Evolutionary conservation across 2,329 filamentous ascomycete species (phyloP).

Genomic region (Exophiala xenobiotica): DNA sequence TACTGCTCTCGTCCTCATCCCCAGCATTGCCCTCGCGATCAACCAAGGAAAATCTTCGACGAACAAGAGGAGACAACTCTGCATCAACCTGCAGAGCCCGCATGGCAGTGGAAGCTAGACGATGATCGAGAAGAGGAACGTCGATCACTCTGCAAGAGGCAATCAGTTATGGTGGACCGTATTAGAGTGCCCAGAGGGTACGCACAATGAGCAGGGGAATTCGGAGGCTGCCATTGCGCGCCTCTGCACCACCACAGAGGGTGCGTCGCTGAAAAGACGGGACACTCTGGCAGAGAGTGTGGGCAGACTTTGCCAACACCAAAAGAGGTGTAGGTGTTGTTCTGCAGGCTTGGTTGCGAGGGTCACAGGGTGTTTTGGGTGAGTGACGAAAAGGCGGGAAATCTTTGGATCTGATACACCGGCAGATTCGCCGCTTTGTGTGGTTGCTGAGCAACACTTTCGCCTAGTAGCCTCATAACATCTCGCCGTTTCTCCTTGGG

Average conservation of each 20-base stretch:
- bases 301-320: too few relatives aligned
- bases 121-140: conserved; percentile 76
- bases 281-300: too few relatives aligned
- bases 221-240: conserved; percentile 28
- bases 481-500: background rate
- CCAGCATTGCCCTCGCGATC: conserved; percentile 20
- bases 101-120: conserved; percentile 74
- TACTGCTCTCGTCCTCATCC: conserved; percentile 40
- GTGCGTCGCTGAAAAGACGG: too few relatives aligned
- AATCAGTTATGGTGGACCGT: too few relatives aligned
- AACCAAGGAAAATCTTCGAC: conserved; percentile 63
- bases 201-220: conserved; percentile 43
- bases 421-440: background rate
- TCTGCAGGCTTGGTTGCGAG: background rate
- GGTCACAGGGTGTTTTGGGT: too few relatives aligned
- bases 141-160: conserved; percentile 63
- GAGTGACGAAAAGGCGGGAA: conserved; percentile 1
- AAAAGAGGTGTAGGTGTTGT: too few relatives aligned
- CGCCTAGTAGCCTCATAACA: background rate
- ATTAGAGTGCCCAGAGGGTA: too few relatives aligned
- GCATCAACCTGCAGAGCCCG: conserved; percentile 78
- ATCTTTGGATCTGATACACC: background rate
- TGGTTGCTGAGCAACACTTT: conserved; percentile 1
- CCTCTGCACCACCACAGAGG: background rate
- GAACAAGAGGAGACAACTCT: conserved; percentile 83